Evolutionary conservation across 345 rosid species (phyloP).

Genomic region (Durio zibethinus): DNA sequence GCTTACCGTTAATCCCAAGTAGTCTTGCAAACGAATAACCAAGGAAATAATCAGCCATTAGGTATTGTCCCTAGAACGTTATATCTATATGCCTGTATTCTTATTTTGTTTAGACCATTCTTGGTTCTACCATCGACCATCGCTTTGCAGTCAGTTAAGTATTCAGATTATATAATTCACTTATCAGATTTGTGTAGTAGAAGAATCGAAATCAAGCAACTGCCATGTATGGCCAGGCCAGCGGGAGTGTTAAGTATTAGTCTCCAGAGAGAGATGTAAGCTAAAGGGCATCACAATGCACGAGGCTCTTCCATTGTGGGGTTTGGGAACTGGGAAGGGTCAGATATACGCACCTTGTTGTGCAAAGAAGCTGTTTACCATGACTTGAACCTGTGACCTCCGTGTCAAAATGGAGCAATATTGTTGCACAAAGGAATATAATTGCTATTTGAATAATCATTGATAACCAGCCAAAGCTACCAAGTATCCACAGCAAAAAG

Average conservation of each 20-base stretch:
- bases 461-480: not conserved
- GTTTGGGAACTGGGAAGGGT: not conserved
- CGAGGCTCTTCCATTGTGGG: not conserved
- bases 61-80: not conserved
- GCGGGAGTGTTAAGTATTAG: not conserved
- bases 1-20: not conserved
- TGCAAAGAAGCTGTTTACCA: not conserved
- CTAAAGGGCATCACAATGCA: not conserved
- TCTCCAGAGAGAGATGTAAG: not conserved
- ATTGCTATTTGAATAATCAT: not conserved
- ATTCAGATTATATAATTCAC: not conserved
- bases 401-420: not conserved
- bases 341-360: not conserved
- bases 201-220: not conserved
- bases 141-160: not conserved
- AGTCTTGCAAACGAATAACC: too few relatives aligned
- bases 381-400: not conserved
- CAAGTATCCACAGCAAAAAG: not conserved
- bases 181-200: not conserved
- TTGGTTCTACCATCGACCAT: not conserved
- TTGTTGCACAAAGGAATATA: not conserved
- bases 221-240: not conserved
- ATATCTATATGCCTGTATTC: not conserved
- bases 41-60: not conserved
- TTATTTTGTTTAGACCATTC: not conserved